These are phyloP conservation scores for Erigeron canadensis DNA, from an alignment of 129 eudicot species.

Conservation along the genomic window DNA sequence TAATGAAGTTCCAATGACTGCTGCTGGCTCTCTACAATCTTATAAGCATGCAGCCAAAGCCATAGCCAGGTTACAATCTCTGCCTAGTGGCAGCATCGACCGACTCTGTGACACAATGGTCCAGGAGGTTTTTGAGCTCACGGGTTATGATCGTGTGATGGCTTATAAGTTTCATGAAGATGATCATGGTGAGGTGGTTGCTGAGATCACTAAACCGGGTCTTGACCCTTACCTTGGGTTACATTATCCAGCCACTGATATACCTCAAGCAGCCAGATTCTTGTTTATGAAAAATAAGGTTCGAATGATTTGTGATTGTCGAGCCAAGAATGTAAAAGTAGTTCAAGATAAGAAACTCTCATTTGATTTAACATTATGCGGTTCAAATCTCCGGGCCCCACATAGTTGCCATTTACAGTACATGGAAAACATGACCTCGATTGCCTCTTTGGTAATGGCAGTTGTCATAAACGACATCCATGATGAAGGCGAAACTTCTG, in stretches of 20 bases:
- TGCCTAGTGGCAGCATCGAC: slow-evolving; percentile 90
- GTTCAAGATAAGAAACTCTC: slow-evolving; percentile 74
- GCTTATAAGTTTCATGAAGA: slow-evolving; percentile 91
- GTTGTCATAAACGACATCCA: slow-evolving; percentile 79
- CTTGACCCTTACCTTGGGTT: slow-evolving; percentile 91
- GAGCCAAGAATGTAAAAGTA: slow-evolving; percentile 69
- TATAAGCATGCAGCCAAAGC: slow-evolving; percentile 96
- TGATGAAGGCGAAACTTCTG: slow-evolving; percentile 53
- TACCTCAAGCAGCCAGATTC: slow-evolving; percentile 98
- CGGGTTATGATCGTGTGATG: slow-evolving; percentile 95
- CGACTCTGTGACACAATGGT: slow-evolving; percentile 91
- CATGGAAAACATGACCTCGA: slow-evolving; percentile 97
- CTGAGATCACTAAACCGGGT: slow-evolving; percentile 86
- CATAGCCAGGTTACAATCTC: slow-evolving; percentile 71
- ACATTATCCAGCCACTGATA: slow-evolving; percentile 96
- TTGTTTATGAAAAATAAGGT: slow-evolving; percentile 95
- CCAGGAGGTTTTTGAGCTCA: slow-evolving; percentile 93
- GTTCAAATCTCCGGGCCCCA: slow-evolving; percentile 90
- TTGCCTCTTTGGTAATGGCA: slow-evolving; percentile 89
- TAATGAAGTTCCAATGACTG: slow-evolving; percentile 94
- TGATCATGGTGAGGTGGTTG: slow-evolving; percentile 90
- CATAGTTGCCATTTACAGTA: slow-evolving; percentile 88
- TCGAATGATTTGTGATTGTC: slow-evolving; percentile 87
- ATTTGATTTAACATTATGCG: slow-evolving; percentile 76
- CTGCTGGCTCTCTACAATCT: slow-evolving; percentile 94